phyloP scores from a whole-genome alignment of 306 rosid genomes.

The Inga oerstediana region DNA sequence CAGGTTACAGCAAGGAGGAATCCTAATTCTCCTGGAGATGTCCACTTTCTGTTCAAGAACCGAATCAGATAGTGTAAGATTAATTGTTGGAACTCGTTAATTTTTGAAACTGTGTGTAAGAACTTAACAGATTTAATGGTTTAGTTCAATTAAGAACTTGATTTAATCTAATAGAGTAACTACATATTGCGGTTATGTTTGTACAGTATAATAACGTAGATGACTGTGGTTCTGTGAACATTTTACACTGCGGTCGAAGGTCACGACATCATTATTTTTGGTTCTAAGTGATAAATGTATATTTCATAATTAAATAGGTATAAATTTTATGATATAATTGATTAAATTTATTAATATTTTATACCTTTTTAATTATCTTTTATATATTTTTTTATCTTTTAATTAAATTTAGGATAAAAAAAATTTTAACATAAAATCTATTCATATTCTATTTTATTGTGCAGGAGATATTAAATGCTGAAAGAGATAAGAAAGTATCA shows the following conservation, averaged over 20 bases:
- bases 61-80: conserved; percentile 56
- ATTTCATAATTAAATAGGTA: too few relatives aligned
- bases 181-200: background rate
- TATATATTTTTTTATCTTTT: too few relatives aligned
- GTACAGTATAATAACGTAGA: background rate
- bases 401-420: too few relatives aligned
- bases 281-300: too few relatives aligned
- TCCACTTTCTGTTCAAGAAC: conserved; percentile 72
- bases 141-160: background rate
- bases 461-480: too few relatives aligned
- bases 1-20: conserved; percentile 76
- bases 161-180: background rate
- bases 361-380: too few relatives aligned
- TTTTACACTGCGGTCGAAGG: background rate
- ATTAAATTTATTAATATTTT: too few relatives aligned
- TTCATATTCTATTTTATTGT: too few relatives aligned
- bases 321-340: too few relatives aligned
- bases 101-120: background rate
- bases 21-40: conserved; percentile 55
- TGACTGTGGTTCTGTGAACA: background rate
- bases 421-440: too few relatives aligned
- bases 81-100: conserved; percentile 5
- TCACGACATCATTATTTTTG: background rate
- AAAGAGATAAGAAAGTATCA: too few relatives aligned
- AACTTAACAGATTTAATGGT: background rate